phyloP scores from a whole-genome alignment of 441 rosid genomes.

The Monsonia emarginata region DNA sequence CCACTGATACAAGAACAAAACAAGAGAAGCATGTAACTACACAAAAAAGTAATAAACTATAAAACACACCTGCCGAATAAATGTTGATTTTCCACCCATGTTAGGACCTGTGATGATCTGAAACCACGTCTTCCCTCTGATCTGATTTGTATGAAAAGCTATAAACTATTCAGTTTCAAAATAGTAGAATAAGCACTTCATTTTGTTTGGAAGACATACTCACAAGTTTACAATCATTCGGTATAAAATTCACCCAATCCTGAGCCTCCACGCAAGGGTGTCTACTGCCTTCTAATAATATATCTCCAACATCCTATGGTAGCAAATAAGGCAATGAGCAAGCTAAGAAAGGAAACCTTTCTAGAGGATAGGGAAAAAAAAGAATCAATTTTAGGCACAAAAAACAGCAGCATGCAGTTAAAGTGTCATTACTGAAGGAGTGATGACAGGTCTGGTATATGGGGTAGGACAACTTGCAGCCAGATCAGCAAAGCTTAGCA shows the following conservation, averaged over 20 bases:
- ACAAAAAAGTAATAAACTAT: too few relatives aligned
- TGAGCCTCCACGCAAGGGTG: slow-evolving; percentile 99
- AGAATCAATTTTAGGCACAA: slow-evolving; percentile 5
- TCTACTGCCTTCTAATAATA: slow-evolving; percentile 80
- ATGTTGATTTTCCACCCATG: slow-evolving; percentile 99
- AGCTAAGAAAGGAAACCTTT: slow-evolving; percentile 8
- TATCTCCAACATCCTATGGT: slow-evolving; percentile 69
- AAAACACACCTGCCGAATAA: slow-evolving; percentile 72
- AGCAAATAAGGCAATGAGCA: slow-evolving; percentile 15
- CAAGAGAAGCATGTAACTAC: slow-evolving; percentile 9
- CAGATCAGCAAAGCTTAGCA: slow-evolving; percentile 91
- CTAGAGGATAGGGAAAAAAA: slow-evolving; percentile 7
- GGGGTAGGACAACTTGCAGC: slow-evolving; percentile 87
- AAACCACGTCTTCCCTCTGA: slow-evolving; percentile 88
- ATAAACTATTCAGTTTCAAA: slow-evolving; percentile 22
- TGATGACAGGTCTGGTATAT: slow-evolving; percentile 83
- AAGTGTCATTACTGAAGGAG: slow-evolving; percentile 45
- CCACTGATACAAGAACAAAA: background rate
- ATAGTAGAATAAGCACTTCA: slow-evolving; percentile 15
- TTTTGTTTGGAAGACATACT: slow-evolving; percentile 25
- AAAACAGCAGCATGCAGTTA: slow-evolving; percentile 14
- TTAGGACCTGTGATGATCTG: slow-evolving; percentile 98
- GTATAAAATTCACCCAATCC: slow-evolving; percentile 99
- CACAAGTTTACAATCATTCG: slow-evolving; percentile 92
- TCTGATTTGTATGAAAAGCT: slow-evolving; percentile 37